Conservation (phyloP, 805 yeast genomes). For the Yarrowia deformans region DNA sequence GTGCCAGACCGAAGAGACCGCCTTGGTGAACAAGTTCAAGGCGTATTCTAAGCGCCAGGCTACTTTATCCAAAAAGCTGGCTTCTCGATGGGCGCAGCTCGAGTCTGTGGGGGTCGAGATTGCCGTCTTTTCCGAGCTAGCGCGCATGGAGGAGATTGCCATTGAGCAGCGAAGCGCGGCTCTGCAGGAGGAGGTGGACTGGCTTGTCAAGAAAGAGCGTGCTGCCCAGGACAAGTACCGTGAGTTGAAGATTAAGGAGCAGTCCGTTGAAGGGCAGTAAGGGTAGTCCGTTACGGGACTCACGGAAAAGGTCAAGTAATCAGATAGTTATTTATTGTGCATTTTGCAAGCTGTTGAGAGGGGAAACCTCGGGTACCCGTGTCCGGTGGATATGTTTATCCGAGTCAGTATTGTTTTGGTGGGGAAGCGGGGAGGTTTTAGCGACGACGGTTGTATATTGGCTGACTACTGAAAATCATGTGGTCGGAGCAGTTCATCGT, state of each 20-base stretch:
- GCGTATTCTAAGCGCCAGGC: slow-evolving; percentile 51
- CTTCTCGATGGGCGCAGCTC: slow-evolving; percentile 42
- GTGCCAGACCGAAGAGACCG: slow-evolving; percentile 50
- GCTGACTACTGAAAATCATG: too few relatives aligned
- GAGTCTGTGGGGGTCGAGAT: slow-evolving; percentile 38
- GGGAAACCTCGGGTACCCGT: too few relatives aligned
- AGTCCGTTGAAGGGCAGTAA: too few relatives aligned
- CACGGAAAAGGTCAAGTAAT: background rate
- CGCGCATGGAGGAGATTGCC: slow-evolving; percentile 44
- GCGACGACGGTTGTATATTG: too few relatives aligned
- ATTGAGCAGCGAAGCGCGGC: slow-evolving; percentile 41
- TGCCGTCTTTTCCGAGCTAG: slow-evolving; percentile 42
- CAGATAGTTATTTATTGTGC: slow-evolving; percentile 11
- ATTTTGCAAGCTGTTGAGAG: background rate
- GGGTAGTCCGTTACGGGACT: background rate
- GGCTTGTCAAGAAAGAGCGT: slow-evolving; percentile 45
- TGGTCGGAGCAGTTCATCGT: too few relatives aligned
- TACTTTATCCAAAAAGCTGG: slow-evolving; percentile 42
- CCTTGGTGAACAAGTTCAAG: slow-evolving; percentile 47
- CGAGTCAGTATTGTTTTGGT: too few relatives aligned
- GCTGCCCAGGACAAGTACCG: slow-evolving; percentile 44
- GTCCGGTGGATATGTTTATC: too few relatives aligned
- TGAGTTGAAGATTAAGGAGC: slow-evolving; percentile 39
- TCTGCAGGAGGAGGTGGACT: slow-evolving; percentile 46
- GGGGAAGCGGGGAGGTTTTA: too few relatives aligned